phyloP scores from a whole-genome alignment of 2,329 filamentous ascomycete genomes.

The Lecanicillium sp. region DNA sequence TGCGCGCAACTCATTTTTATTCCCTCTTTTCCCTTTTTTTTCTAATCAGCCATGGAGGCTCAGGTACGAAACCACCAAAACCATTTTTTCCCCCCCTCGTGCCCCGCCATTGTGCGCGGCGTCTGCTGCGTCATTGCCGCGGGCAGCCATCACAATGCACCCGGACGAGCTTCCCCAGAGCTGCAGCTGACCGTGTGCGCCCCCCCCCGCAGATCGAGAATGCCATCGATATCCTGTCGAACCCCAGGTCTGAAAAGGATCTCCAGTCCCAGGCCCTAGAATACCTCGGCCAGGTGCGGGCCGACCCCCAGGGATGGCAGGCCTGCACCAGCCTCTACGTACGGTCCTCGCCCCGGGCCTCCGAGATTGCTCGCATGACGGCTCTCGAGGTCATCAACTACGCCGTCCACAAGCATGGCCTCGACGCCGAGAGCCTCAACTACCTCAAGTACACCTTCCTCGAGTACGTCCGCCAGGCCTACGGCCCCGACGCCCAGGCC shows the following conservation, averaged over 20 bases:
- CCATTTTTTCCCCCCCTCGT: constrained; percentile 8
- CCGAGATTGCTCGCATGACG: constrained; percentile 82
- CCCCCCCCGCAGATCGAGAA: constrained; percentile 71
- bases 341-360: constrained; percentile 59
- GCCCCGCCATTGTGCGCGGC: constrained; percentile 6
- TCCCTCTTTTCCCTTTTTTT: constrained; percentile 15
- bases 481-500: constrained; percentile 54
- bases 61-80: constrained; percentile 32
- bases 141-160: constrained; percentile 16
- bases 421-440: constrained; percentile 65
- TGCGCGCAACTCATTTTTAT: constrained; percentile 17
- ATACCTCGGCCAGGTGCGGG: constrained; percentile 70
- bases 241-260: constrained; percentile 66
- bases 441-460: constrained; percentile 78
- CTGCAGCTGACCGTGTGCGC: constrained; percentile 17
- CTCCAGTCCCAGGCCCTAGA: constrained; percentile 79
- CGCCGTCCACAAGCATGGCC: constrained; percentile 72
- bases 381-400: constrained; percentile 92
- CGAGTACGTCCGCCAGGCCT: constrained; percentile 71
- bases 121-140: constrained; percentile 15
- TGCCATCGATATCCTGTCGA: constrained; percentile 90
- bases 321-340: constrained; percentile 82
- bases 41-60: constrained; percentile 38
- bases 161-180: background rate
- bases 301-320: constrained; percentile 84